Evolutionary conservation across 306 rosid species (phyloP).

Genomic region (Vigna trinervia): DNA sequence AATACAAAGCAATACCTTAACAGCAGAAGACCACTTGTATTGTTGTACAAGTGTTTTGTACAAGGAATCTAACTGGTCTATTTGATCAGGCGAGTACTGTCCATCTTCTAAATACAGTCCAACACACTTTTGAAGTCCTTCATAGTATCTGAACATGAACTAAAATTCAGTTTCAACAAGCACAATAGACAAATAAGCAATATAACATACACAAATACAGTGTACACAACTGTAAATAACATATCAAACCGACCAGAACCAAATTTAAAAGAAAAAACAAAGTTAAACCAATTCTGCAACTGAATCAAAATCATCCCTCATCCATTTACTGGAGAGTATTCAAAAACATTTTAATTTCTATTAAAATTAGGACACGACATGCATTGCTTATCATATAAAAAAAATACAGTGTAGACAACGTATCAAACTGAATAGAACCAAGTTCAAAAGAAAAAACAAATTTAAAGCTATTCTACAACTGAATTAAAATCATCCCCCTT

Average conservation of each 20-base stretch:
- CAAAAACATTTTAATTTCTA: constrained; percentile 26
- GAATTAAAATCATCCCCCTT: constrained; percentile 28
- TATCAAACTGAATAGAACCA: neutral
- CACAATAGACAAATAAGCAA: neutral
- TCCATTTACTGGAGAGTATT: constrained; percentile 8
- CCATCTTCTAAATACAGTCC: constrained; percentile 75
- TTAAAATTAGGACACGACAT: constrained; percentile 8
- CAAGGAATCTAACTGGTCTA: constrained; percentile 70
- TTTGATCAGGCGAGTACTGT: constrained; percentile 71
- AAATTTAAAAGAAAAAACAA: neutral
- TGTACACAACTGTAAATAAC: neutral
- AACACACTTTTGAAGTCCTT: constrained; percentile 93
- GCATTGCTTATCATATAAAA: constrained; percentile 9
- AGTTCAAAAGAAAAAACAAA: neutral
- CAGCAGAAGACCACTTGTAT: constrained; percentile 94
- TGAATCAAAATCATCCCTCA: constrained; percentile 30
- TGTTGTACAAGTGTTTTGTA: constrained; percentile 77
- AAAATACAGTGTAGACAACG: constrained; percentile 19
- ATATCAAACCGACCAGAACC: too few species aligned
- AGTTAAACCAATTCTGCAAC: neutral
- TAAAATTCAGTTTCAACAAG: constrained; percentile 26
- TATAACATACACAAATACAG: neutral
- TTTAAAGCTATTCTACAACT: neutral
- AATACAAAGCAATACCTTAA: constrained; percentile 64
- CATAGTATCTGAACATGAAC: constrained; percentile 72